Evolutionary conservation across 1,139 yeast genomes (phyloP).

Genomic region (Kluyveromyces sp.): DNA sequence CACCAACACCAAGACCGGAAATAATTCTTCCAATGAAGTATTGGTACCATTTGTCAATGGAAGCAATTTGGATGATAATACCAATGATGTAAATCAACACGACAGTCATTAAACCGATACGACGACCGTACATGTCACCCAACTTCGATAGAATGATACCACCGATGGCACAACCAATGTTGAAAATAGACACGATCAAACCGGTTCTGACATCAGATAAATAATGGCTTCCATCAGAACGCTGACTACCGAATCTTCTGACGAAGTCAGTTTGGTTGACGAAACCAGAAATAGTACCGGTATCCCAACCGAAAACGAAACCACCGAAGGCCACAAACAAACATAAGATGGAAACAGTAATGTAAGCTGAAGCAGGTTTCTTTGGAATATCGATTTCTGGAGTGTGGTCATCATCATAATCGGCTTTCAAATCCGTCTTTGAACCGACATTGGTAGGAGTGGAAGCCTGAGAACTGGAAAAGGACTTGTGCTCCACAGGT

Average conservation of each 20-base stretch:
- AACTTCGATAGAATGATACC: slow-evolving; percentile 46
- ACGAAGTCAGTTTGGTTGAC: slow-evolving; percentile 61
- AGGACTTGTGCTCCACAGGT: slow-evolving; percentile 14
- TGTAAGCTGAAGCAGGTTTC: slow-evolving; percentile 44
- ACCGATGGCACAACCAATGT: slow-evolving; percentile 69
- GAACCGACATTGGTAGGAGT: slow-evolving; percentile 22
- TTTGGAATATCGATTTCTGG: slow-evolving; percentile 30
- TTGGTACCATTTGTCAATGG: slow-evolving; percentile 46
- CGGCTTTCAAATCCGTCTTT: slow-evolving; percentile 15
- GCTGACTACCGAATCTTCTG: slow-evolving; percentile 33
- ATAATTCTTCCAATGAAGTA: slow-evolving; percentile 56
- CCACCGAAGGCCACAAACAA: slow-evolving; percentile 57
- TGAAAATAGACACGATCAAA: slow-evolving; percentile 57
- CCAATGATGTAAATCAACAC: slow-evolving; percentile 57
- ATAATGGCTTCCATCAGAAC: slow-evolving; percentile 31
- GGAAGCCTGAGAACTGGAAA: slow-evolving; percentile 17
- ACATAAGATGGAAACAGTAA: slow-evolving; percentile 37
- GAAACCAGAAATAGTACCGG: slow-evolving; percentile 72
- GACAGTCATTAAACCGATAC: slow-evolving; percentile 49
- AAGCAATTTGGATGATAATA: slow-evolving; percentile 54
- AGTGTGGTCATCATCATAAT: slow-evolving; percentile 5
- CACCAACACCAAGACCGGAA: slow-evolving; percentile 62
- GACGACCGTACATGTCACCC: slow-evolving; percentile 59
- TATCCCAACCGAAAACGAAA: slow-evolving; percentile 65
- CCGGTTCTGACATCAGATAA: slow-evolving; percentile 51